phyloP scores from a whole-genome alignment of 257 asterid genomes.

The Fraxinus pennsylvanica region DNA sequence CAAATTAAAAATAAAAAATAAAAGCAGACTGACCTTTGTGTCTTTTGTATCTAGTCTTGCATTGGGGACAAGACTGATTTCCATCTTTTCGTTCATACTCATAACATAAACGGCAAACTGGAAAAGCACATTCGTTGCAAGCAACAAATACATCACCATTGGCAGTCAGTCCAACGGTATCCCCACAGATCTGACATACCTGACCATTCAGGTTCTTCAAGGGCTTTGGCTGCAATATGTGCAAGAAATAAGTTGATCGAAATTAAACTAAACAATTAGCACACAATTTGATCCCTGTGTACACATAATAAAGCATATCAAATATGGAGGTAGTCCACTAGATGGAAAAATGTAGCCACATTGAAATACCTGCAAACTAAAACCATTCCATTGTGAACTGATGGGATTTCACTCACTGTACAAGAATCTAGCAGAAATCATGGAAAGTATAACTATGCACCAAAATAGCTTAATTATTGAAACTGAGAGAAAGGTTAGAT shows the following conservation, averaged over 20 bases:
- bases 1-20: conserved; percentile 28
- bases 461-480: background rate
- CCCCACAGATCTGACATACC: conserved; percentile 92
- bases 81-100: conserved; percentile 95
- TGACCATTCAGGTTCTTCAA: conserved; percentile 63
- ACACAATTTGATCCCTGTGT: conserved; percentile 15
- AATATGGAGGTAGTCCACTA: background rate
- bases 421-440: background rate
- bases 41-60: conserved; percentile 89
- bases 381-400: background rate
- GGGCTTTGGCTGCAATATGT: conserved; percentile 65
- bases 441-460: background rate
- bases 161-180: conserved; percentile 62
- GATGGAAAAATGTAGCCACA: background rate
- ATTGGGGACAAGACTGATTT: conserved; percentile 83
- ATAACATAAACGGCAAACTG: conserved; percentile 89
- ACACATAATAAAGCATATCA: background rate
- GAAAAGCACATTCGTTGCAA: conserved; percentile 93
- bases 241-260: conserved; percentile 20
- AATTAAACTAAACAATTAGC: conserved; percentile 7
- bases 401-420: background rate
- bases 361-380: background rate
- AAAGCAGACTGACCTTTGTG: conserved; percentile 52
- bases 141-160: conserved; percentile 82
- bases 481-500: background rate